Percentiles rank a stretch among this genome's conserved stretches.
Conservation (phyloP, 805 yeast species). For the Jamesozyma spencerorum region DNA sequence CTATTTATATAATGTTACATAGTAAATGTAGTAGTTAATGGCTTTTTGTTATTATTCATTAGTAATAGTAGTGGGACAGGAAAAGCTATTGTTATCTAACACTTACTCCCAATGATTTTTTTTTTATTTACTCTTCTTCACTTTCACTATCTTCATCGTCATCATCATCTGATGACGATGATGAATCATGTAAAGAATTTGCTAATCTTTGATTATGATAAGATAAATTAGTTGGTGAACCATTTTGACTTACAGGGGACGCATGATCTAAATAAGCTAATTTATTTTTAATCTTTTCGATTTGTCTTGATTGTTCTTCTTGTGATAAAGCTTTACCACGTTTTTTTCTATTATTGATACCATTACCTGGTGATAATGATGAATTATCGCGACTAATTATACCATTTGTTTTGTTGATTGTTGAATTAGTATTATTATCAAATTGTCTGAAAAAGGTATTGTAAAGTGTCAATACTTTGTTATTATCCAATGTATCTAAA, state of each 20-base stretch:
- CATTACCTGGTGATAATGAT: conserved; percentile 23
- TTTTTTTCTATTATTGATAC: conserved; percentile 28
- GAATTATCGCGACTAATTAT: conserved; percentile 10
- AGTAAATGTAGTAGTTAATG: conserved; percentile 10
- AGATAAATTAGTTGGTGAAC: conserved; percentile 30
- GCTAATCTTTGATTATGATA: conserved; percentile 6
- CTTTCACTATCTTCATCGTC: conserved; percentile 56
- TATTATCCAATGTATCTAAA: conserved; percentile 83
- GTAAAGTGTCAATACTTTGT: conserved; percentile 74
- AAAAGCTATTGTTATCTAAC: not conserved
- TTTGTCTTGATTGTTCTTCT: conserved; percentile 57
- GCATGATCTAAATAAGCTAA: conserved; percentile 61
- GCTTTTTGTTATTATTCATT: not conserved
- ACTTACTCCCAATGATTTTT: not conserved
- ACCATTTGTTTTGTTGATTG: conserved; percentile 22
- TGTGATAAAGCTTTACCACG: conserved; percentile 52
- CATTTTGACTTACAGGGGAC: conserved; percentile 35
- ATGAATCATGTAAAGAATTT: conserved; percentile 1
- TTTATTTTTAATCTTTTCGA: conserved; percentile 63
- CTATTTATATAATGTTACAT: conserved; percentile 11
- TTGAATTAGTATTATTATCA: conserved; percentile 12
- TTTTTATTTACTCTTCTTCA: conserved; percentile 51
- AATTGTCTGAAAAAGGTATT: conserved; percentile 61
- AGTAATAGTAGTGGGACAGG: no score
- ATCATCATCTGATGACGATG: conserved; percentile 21